These are phyloP conservation scores for Camellia japonica DNA, from an alignment of 148 eudicot species.

Conservation along the genomic window DNA sequence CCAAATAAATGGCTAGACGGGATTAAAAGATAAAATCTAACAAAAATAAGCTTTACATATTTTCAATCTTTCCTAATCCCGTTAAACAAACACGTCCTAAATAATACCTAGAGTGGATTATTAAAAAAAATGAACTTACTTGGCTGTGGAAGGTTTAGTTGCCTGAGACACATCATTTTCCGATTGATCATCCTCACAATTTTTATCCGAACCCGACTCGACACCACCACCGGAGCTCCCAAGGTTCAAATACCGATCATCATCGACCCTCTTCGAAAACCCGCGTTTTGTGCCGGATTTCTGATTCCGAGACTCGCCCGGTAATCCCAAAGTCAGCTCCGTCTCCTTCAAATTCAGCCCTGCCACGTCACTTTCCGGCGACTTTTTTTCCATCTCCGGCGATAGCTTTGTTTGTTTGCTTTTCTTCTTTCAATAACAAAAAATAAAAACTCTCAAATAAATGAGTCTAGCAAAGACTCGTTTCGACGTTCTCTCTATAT, in stretches of 20 bases:
- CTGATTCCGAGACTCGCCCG: slow-evolving; percentile 14
- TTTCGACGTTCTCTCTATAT: background rate
- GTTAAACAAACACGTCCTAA: too few relatives aligned
- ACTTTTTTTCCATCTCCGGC: slow-evolving; percentile 3
- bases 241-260: slow-evolving; percentile 7
- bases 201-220: background rate
- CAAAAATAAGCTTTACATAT: too few relatives aligned
- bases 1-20: too few relatives aligned
- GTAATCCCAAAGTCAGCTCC: slow-evolving; percentile 34
- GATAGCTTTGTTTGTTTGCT: background rate
- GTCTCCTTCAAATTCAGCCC: slow-evolving; percentile 27
- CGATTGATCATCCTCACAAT: background rate
- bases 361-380: slow-evolving; percentile 10
- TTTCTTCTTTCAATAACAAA: background rate
- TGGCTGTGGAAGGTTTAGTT: background rate
- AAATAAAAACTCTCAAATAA: background rate
- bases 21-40: too few relatives aligned
- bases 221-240: background rate
- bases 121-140: background rate
- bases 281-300: slow-evolving; percentile 18
- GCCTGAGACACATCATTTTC: background rate
- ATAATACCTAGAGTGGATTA: too few relatives aligned
- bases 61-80: too few relatives aligned
- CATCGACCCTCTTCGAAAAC: slow-evolving; percentile 10
- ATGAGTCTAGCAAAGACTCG: background rate